Conservation (phyloP, 306 rosid species). For the Abrus pulchellus region DNA sequence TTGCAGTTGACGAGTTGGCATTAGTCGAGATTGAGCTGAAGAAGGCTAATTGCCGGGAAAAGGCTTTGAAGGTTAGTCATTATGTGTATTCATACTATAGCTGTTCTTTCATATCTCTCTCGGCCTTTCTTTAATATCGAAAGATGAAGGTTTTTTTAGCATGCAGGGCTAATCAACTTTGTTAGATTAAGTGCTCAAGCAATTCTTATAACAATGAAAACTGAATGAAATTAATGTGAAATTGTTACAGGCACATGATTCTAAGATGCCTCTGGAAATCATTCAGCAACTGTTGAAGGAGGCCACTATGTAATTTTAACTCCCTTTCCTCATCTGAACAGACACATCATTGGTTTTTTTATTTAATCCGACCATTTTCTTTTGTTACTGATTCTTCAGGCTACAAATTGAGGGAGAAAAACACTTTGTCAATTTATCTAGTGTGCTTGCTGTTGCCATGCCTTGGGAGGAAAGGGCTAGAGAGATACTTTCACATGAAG, state of each 20-base stretch:
- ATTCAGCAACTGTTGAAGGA: slow-evolving; percentile 73
- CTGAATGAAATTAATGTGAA: slow-evolving; percentile 44
- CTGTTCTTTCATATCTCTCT: slow-evolving; percentile 15
- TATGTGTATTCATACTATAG: slow-evolving; percentile 28
- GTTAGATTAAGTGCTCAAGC: slow-evolving; percentile 33
- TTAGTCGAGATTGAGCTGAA: slow-evolving; percentile 80
- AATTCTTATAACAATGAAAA: slow-evolving; percentile 41
- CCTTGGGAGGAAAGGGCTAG: slow-evolving; percentile 85
- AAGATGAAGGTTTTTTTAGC: slow-evolving; percentile 22
- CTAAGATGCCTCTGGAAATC: slow-evolving; percentile 70
- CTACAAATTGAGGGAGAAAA: slow-evolving; percentile 74
- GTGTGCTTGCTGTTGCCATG: slow-evolving; percentile 67
- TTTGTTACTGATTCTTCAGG: slow-evolving; percentile 62
- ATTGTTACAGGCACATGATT: slow-evolving; percentile 67
- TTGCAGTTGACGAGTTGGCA: slow-evolving; percentile 85
- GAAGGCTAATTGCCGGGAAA: slow-evolving; percentile 84
- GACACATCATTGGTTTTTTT: neutral
- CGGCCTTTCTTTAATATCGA: neutral
- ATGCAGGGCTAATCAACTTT: slow-evolving; percentile 28
- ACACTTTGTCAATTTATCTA: slow-evolving; percentile 59
- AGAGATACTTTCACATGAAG: slow-evolving; percentile 67
- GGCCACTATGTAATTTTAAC: slow-evolving; percentile 62
- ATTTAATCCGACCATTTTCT: slow-evolving; percentile 19
- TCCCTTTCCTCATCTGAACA: slow-evolving; percentile 42
- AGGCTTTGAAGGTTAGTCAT: slow-evolving; percentile 66